Base-by-base conservation (phyloP, 1,284 basidiomycete genomes). In the Agroathelia rolfsii region DNA sequence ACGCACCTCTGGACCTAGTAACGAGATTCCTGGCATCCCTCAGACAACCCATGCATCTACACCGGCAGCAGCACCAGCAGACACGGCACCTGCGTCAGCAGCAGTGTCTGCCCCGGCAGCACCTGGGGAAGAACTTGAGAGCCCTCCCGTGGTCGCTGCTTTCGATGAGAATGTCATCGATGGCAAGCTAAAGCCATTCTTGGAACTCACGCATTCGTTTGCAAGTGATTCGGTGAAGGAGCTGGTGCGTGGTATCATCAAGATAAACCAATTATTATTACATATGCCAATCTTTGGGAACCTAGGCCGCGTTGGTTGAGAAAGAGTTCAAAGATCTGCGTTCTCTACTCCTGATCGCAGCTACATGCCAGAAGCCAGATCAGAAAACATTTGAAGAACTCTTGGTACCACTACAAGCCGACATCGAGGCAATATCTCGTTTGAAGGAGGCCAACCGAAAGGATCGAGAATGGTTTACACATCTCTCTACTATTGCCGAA, bases 401-500 rank as follows among this genome's bases (percentile, higher is more conserved):
- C 24, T 63, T 96, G 20, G 62, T 62, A 20, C 86, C 87, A 3
- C 71, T 95, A 29, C 76, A 80, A 34, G 63, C 71, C 21, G 73
- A 79, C 5, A 77, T 97, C 35, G 75, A 79, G 41, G 75, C 75
- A 1, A 76, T 94, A 43, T 69, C 73, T 18, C 78, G 80, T 34
- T 64, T 83, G 41, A 90, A 92, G 56, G 90, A 96, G 44, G 75
- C 77, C 35, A 81, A 84, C 43, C 64, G 86, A 42, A 77, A 76
- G 49, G 87, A 90, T 37, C 66, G 85, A 40, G 82, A 86, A 34
- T 89, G 83, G 73, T 78, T 75, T 43, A 77, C 76, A 31, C 89
- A 94, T 50, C 63, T 97, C 25, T 80, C 72, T 22, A 73, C 80
- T 21, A 64, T 97, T 21, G 75, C 79, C 9, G 93, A 95, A 50